Conservation (phyloP, 2,329 filamentous ascomycete genomes). For the Penicillium sp. region DNA sequence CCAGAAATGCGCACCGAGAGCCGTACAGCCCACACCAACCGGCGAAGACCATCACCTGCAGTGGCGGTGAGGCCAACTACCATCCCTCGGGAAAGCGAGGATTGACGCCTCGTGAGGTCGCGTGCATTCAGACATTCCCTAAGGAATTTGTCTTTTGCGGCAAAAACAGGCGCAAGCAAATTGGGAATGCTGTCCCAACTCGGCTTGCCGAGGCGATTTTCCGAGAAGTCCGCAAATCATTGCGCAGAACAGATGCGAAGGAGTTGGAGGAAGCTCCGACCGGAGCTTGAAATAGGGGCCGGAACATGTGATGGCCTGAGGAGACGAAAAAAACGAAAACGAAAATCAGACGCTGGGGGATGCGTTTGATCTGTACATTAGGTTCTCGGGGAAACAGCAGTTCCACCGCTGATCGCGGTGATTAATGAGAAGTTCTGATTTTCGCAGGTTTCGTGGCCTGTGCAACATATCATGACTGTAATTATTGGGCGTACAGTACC, state of each 20-base stretch:
- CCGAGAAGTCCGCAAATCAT: conserved; percentile 34
- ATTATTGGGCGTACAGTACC: background rate
- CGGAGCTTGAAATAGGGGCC: background rate
- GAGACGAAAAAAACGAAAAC: background rate
- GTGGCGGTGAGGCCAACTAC: conserved; percentile 59
- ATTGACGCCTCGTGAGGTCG: conserved; percentile 68
- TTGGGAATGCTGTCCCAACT: conserved; percentile 78
- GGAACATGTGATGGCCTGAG: conserved; percentile 1
- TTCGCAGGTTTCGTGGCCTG: background rate
- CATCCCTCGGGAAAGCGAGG: conserved; percentile 64
- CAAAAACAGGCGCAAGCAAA: conserved; percentile 54
- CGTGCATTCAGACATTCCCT: conserved; percentile 70
- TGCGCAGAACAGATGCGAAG: conserved; percentile 38
- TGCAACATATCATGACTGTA: background rate
- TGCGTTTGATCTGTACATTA: background rate
- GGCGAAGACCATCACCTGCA: conserved; percentile 62
- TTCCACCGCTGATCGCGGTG: background rate
- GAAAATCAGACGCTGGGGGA: background rate
- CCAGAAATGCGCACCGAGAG: conserved; percentile 26
- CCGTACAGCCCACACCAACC: conserved; percentile 53
- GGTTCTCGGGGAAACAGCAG: background rate
- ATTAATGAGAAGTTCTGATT: background rate
- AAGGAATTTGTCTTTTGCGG: conserved; percentile 57
- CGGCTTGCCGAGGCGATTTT: conserved; percentile 43
- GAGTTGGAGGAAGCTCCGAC: conserved; percentile 10